A percentile compares a stretch with the other conserved stretches of the same genome.
Evolutionary conservation across 257 asterid species (phyloP).

Genomic region (Schizonepeta tenuifolia): DNA sequence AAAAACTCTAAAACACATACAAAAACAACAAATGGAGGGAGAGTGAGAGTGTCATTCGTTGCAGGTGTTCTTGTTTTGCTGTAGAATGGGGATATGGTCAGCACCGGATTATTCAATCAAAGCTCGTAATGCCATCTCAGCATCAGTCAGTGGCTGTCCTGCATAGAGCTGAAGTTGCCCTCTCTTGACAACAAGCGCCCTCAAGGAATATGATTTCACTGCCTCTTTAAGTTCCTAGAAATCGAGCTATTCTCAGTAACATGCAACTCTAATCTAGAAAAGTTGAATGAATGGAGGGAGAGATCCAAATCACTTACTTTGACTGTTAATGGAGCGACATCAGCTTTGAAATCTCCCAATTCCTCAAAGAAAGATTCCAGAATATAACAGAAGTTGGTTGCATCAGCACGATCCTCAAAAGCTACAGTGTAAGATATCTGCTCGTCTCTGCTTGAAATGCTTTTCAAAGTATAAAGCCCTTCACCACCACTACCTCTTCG

Average conservation of each 20-base stretch:
- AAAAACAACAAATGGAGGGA: neutral
- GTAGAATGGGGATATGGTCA: neutral
- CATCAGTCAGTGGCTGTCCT: constrained; percentile 86
- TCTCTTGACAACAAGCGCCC: constrained; percentile 71
- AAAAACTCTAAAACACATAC: neutral
- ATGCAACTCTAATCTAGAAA: neutral
- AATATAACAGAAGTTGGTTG: constrained; percentile 74
- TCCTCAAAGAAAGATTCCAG: constrained; percentile 71
- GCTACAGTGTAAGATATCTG: constrained; percentile 64
- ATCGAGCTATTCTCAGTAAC: constrained; percentile 9
- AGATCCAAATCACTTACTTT: constrained; percentile 47
- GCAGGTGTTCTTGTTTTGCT: neutral
- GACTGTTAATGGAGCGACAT: constrained; percentile 68
- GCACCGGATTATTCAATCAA: constrained; percentile 38
- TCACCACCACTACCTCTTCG: constrained; percentile 47
- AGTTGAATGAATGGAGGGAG: neutral
- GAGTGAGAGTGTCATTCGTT: no score
- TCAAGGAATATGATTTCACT: constrained; percentile 41
- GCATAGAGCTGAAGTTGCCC: constrained; percentile 84
- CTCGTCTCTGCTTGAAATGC: constrained; percentile 41
- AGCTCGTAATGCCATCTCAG: constrained; percentile 69
- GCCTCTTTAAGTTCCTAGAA: constrained; percentile 70
- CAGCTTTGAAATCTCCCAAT: constrained; percentile 64
- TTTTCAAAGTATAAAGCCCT: constrained; percentile 59
- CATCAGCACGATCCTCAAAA: constrained; percentile 84